Conservation (phyloP, 192 early-diverging fungal species). For the Coemansia sp. region DNA sequence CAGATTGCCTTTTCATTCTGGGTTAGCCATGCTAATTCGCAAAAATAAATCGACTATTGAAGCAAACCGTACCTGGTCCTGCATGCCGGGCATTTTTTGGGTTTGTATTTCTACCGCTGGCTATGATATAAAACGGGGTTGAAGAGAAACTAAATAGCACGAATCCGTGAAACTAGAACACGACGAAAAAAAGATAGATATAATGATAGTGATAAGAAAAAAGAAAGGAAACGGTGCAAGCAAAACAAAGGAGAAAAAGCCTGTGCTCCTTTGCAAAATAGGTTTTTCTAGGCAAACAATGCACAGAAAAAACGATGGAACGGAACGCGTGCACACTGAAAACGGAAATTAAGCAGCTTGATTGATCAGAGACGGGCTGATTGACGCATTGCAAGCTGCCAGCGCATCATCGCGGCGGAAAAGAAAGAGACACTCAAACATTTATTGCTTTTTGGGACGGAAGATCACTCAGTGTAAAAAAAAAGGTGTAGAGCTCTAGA, state of each 20-base stretch:
- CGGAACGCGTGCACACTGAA: background rate
- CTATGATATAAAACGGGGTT: background rate
- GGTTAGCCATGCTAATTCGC: background rate
- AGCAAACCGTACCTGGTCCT: conserved; percentile 39
- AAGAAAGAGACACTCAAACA: no score
- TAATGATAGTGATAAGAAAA: background rate
- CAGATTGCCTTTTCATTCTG: no score
- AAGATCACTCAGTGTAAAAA: background rate
- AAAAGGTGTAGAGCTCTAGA: conserved; percentile 12
- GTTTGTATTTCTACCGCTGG: background rate
- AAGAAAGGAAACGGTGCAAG: background rate
- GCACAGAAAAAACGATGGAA: background rate
- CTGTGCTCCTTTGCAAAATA: no score
- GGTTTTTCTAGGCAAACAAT: no score
- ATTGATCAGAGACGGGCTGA: no score
- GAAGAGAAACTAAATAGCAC: conserved; percentile 2
- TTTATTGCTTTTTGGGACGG: no score
- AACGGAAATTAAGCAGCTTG: background rate
- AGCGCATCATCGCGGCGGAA: no score
- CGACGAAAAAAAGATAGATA: background rate
- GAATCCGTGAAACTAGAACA: conserved; percentile 1
- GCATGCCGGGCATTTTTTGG: conserved; percentile 46
- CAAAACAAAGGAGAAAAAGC: no score
- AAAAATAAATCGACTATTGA: no score
- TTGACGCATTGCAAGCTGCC: no score